Evolutionary conservation across 495 filamentous ascomycete species (phyloP), one percentile per base, ranked within the genome.

Genomic region (Oleoguttula mirabilis): DNA sequence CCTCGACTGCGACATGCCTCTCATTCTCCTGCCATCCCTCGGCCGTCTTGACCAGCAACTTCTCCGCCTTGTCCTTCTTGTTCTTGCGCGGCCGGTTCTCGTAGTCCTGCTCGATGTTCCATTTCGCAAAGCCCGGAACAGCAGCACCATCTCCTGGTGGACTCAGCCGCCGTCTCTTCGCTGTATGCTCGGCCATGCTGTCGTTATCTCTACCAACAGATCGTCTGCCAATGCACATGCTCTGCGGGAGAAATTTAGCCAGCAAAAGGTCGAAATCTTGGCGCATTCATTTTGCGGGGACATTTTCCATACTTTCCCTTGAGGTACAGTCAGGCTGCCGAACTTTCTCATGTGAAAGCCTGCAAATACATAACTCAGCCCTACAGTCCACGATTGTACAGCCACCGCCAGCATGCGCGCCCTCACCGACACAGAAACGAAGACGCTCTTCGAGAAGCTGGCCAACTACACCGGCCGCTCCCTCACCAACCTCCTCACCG

Each of bases 41-140:
- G 0, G 73, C 67, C 2, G 82, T 92, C 61, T 84, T 90, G 34
- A 95, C 83, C 3, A 86, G 90, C 27, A 52, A 22, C 19, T 75
- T 83, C 49, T 78, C 77, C 31, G 76, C 69, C 54, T 85, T 81
- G 56, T 69, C 41, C 40, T 60, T 74, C 25, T 74, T 78, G 59
- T 73, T 75, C 39, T 90, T 87, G 48, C 85, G 70, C 20, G 81
- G 78, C 49, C 72, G 75, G 30, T 71, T 71, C 62, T 94, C 88
- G 68, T 96, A 98, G 54, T 80, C 76, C 51, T 95, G 80, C 62
- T 98, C 90, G 34, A 93, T 69, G 57, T 93, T 73, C 90, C 90
- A 95, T 57, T 70, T 63, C 28, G 67, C 60, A 21, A 41, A 53
- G 39, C 50, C 50, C 1, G 50, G 50, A 6, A 52, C 33, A 6